Evolutionary conservation across 805 yeast genomes (phyloP).

Genomic region (Pichia scutulata): DNA sequence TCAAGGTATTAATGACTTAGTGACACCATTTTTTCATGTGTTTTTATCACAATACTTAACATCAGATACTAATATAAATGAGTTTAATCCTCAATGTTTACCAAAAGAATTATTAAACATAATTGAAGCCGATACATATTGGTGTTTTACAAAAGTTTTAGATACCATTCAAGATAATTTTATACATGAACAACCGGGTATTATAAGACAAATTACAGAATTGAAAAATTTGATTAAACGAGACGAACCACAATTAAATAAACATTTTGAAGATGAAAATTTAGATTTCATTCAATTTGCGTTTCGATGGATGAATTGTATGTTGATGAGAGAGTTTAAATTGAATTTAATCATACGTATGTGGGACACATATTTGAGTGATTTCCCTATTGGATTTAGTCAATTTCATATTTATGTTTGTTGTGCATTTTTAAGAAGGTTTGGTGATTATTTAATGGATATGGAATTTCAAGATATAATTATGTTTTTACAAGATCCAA

Average conservation of each 20-base stretch:
- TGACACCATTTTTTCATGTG: slow-evolving; percentile 87
- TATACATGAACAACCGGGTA: slow-evolving; percentile 98
- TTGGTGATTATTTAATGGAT: slow-evolving; percentile 66
- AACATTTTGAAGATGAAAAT: slow-evolving; percentile 71
- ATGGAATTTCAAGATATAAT: slow-evolving; percentile 95
- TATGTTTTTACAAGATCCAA: slow-evolving; percentile 78
- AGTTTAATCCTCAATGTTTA: slow-evolving; percentile 53
- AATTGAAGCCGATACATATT: slow-evolving; percentile 92
- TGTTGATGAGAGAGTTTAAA: slow-evolving; percentile 87
- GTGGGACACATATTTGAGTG: slow-evolving; percentile 95
- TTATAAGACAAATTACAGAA: slow-evolving; percentile 80
- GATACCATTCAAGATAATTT: slow-evolving; percentile 96
- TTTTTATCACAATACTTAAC: slow-evolving; percentile 62
- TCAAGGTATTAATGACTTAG: slow-evolving; percentile 92
- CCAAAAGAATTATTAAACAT: slow-evolving; percentile 53
- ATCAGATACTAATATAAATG: slow-evolving; percentile 41
- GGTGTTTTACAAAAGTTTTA: slow-evolving; percentile 87
- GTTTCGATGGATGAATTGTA: slow-evolving; percentile 98
- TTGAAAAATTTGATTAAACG: slow-evolving; percentile 69
- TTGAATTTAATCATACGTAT: slow-evolving; percentile 75
- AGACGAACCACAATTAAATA: slow-evolving; percentile 66
- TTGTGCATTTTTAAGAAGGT: slow-evolving; percentile 89
- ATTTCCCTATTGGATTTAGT: slow-evolving; percentile 71
- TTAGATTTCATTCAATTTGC: slow-evolving; percentile 95
- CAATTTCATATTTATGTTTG: slow-evolving; percentile 95